These are phyloP conservation scores for Picea glauca DNA, from an alignment of 75 land plant genomes.

Conservation along the genomic window DNA sequence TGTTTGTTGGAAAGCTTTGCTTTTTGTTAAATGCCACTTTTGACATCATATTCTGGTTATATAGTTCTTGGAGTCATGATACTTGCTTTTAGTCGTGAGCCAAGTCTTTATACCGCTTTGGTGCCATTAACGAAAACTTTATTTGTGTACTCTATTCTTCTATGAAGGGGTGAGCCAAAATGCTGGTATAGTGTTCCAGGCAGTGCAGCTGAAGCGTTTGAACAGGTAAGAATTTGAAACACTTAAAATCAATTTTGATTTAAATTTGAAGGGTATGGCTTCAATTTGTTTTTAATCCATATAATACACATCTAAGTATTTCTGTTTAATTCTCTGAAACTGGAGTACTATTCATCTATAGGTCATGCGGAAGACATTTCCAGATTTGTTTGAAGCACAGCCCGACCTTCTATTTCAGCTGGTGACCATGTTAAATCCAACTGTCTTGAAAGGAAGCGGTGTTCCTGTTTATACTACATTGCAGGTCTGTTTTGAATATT, in stretches of 20 bases:
- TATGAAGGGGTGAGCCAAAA: constrained; percentile 94
- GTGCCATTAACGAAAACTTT: neutral
- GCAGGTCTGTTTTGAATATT: constrained; percentile 55
- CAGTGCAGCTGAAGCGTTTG: constrained; percentile 76
- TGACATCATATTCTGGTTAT: neutral
- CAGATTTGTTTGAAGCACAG: constrained; percentile 96
- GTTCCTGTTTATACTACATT: constrained; percentile 88
- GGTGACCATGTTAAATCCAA: constrained; percentile 97
- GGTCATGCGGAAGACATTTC: constrained; percentile 87
- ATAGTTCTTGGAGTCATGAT: neutral
- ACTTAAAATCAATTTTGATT: neutral
- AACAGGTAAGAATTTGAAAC: constrained; percentile 54
- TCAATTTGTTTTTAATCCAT: neutral
- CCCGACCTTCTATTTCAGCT: constrained; percentile 98
- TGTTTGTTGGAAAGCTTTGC: neutral
- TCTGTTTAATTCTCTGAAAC: neutral
- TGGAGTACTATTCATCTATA: constrained; percentile 19
- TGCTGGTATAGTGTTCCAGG: constrained; percentile 99
- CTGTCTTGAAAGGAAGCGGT: constrained; percentile 68
- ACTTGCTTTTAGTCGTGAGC: neutral
- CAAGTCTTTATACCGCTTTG: neutral
- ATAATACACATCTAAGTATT: neutral
- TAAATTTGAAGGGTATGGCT: neutral
- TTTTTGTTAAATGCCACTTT: neutral
- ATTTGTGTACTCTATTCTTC: constrained; percentile 1